phyloP scores from a whole-genome alignment of 768 basidiomycete genomes.

The Cystofilobasidium bisporidii region DNA sequence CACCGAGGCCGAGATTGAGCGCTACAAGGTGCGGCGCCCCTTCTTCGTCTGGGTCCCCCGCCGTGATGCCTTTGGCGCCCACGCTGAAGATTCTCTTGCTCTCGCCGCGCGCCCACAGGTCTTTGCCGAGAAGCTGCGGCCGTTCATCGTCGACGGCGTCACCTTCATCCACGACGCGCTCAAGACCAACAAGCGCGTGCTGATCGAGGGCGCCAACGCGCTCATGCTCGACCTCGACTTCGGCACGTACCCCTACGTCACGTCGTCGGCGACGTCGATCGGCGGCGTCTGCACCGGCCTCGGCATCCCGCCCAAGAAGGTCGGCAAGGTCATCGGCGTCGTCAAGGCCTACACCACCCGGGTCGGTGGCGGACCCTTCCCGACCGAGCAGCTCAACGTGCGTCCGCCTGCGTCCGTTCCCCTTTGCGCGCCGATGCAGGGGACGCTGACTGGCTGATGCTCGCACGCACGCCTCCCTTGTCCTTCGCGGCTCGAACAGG shows the following conservation, averaged over 20 bases:
- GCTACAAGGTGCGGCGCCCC: constrained; percentile 62
- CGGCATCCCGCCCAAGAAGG: constrained; percentile 82
- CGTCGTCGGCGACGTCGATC: constrained; percentile 82
- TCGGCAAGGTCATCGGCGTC: constrained; percentile 83
- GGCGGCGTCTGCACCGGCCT: constrained; percentile 96
- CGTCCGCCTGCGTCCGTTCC: constrained; percentile 34
- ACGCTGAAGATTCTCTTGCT: not conserved
- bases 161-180: constrained; percentile 74
- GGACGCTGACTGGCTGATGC: constrained; percentile 17
- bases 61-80: not conserved
- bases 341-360: constrained; percentile 97
- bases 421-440: too few relatives aligned
- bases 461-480: not conserved
- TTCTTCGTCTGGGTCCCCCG: too few relatives aligned
- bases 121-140: constrained; percentile 71
- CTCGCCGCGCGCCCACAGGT: constrained; percentile 44
- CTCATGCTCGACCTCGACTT: constrained; percentile 97
- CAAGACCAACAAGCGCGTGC: constrained; percentile 60
- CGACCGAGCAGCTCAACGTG: constrained; percentile 86
- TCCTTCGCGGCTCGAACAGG: constrained; percentile 50
- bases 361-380: constrained; percentile 97
- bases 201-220: constrained; percentile 96
- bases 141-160: constrained; percentile 82
- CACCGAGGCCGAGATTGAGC: constrained; percentile 86
- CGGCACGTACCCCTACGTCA: constrained; percentile 96